phyloP scores from a whole-genome alignment of 192 early-diverging fungal species.

The Phlyctochytrium arcticum region DNA sequence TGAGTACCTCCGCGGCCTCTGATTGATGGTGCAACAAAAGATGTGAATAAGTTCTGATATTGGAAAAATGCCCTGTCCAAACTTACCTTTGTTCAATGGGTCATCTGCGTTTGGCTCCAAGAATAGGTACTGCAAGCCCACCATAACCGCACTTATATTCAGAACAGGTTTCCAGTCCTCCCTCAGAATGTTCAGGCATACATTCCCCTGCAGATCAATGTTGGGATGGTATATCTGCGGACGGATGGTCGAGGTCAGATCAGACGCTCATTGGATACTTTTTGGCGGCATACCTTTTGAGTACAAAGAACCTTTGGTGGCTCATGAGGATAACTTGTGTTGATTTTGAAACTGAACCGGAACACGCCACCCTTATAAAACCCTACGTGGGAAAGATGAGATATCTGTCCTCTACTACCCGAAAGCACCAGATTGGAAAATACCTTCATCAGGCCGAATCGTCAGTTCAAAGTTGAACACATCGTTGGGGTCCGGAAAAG shows the following conservation, averaged over 20 bases:
- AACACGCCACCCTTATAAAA: slow-evolving; percentile 85
- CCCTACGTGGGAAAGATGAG: too few species aligned
- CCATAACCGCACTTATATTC: slow-evolving; percentile 82
- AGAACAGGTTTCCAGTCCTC: slow-evolving; percentile 99
- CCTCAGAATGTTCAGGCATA: slow-evolving; percentile 94
- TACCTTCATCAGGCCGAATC: slow-evolving; percentile 86
- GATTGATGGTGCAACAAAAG: neutral
- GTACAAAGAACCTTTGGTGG: slow-evolving; percentile 82
- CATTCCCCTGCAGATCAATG: slow-evolving; percentile 93
- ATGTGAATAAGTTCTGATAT: slow-evolving; percentile 1
- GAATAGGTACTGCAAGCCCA: slow-evolving; percentile 90
- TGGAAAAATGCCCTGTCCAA: neutral
- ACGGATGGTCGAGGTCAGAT: neutral
- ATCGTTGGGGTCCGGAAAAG: slow-evolving; percentile 73
- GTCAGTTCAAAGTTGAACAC: slow-evolving; percentile 77
- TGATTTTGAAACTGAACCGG: slow-evolving; percentile 76
- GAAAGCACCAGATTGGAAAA: too few species aligned
- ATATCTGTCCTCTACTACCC: too few species aligned
- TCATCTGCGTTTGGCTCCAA: slow-evolving; percentile 94
- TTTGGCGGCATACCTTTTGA: slow-evolving; percentile 63
- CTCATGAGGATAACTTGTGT: slow-evolving; percentile 90
- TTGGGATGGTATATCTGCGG: slow-evolving; percentile 93
- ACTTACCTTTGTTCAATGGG: slow-evolving; percentile 83
- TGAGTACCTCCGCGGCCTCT: slow-evolving; percentile 83
- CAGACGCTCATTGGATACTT: too few species aligned